A percentile compares a stretch with the other conserved stretches of the same genome.
Conservation (phyloP, 1,284 basidiomycete species). For the Moesziomyces parantarcticus region DNA sequence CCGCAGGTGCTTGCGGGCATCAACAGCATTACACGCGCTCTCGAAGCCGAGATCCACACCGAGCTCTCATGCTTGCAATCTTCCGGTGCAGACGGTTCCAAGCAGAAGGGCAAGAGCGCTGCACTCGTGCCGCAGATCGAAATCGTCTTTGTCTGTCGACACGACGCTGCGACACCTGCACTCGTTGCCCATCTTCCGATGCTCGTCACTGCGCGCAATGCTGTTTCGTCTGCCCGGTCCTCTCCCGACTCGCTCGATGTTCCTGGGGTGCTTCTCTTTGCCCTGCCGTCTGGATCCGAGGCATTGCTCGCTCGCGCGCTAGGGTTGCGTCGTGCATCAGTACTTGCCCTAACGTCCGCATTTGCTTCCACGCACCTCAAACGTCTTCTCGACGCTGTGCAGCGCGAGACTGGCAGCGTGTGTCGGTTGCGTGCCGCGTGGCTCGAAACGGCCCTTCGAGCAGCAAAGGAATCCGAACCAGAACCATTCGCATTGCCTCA, state of each 20-base stretch:
- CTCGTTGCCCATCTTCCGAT: conserved; percentile 45
- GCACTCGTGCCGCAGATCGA: conserved; percentile 1
- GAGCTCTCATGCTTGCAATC: conserved; percentile 9
- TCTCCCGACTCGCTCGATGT: neutral
- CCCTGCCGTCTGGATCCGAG: conserved; percentile 37
- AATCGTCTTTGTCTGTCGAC: conserved; percentile 46
- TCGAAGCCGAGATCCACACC: conserved; percentile 26
- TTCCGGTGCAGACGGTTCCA: neutral
- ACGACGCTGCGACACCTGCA: conserved; percentile 26
- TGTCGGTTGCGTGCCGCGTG: conserved; percentile 23
- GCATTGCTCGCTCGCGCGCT: conserved; percentile 23
- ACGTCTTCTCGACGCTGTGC: conserved; percentile 8
- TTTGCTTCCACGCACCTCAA: conserved; percentile 4
- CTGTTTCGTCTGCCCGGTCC: conserved; percentile 13
- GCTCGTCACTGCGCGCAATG: conserved; percentile 34
- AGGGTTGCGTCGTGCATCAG: conserved; percentile 18
- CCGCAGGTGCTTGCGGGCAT: conserved; percentile 33
- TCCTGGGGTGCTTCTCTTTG: conserved; percentile 14
- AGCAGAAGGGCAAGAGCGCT: conserved; percentile 12
- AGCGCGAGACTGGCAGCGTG: conserved; percentile 18
- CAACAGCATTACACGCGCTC: conserved; percentile 41
- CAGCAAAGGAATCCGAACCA: conserved; percentile 5
- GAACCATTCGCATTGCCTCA: conserved; percentile 2
- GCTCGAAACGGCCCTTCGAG: conserved; percentile 33
- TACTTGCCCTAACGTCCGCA: conserved; percentile 28